phyloP scores from a whole-genome alignment of 2,329 filamentous ascomycete genomes.

The Tolypocladium amazonense region DNA sequence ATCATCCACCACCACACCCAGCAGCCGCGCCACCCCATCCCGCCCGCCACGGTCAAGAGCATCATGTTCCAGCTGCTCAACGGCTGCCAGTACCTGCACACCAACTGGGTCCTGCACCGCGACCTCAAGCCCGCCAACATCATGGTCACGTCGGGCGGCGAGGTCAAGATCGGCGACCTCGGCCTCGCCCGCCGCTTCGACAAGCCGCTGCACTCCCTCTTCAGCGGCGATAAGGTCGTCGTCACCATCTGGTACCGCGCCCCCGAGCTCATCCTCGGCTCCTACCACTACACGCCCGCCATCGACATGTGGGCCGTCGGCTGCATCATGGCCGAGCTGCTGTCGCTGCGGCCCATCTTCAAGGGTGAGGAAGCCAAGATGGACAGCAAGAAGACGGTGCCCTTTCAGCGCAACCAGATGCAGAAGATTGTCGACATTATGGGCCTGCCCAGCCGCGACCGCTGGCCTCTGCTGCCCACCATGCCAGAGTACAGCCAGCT shows the following conservation, averaged over 20 bases:
- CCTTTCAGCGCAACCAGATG: constrained; percentile 98
- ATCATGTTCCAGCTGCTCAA: constrained; percentile 95
- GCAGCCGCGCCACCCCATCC: constrained; percentile 77
- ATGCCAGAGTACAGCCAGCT: constrained; percentile 84
- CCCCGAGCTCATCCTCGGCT: constrained; percentile 83
- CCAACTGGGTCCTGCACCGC: constrained; percentile 93
- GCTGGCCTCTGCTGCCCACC: constrained; percentile 72
- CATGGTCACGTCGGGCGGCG: constrained; percentile 85
- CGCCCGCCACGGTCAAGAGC: constrained; percentile 78
- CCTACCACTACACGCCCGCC: constrained; percentile 91
- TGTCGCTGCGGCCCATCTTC: constrained; percentile 88
- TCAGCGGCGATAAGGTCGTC: constrained; percentile 92
- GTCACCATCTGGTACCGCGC: constrained; percentile 99
- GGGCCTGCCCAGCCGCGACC: constrained; percentile 77
- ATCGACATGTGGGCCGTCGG: constrained; percentile 97
- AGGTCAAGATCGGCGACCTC: constrained; percentile 90
- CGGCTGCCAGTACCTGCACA: constrained; percentile 87
- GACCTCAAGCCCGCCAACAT: constrained; percentile 98
- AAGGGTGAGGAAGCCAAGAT: constrained; percentile 99
- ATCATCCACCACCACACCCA: constrained; percentile 98
- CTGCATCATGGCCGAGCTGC: constrained; percentile 91
- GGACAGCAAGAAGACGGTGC: constrained; percentile 95
- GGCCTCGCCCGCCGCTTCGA: constrained; percentile 87
- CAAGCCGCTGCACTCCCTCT: constrained; percentile 85
- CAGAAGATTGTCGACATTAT: constrained; percentile 97